phyloP scores from a whole-genome alignment of 2,329 filamentous ascomycete genomes.

The Magnaporthiopsis incrustans region DNA sequence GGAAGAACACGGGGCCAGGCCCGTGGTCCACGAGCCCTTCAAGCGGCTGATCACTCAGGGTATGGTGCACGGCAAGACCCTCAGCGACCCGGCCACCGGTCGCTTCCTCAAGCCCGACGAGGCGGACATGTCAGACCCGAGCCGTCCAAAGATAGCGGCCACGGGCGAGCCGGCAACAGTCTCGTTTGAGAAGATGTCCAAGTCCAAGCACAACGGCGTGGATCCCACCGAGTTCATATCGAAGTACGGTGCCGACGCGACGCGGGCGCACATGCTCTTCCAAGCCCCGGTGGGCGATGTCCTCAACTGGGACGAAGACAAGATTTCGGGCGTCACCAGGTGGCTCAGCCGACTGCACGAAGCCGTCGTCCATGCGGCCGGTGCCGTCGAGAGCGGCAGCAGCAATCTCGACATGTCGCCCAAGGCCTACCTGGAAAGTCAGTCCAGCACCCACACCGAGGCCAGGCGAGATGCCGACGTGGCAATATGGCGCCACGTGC shows the following conservation, averaged over 20 bases:
- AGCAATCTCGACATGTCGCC: conserved; percentile 11
- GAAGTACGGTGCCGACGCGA: conserved; percentile 74
- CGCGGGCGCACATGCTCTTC: conserved; percentile 80
- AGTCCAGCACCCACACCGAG: conserved; percentile 15
- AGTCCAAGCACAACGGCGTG: conserved; percentile 88
- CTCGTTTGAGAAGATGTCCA: conserved; percentile 88
- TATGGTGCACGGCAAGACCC: conserved; percentile 89
- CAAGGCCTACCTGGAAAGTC: conserved; percentile 28
- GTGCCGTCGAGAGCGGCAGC: not conserved
- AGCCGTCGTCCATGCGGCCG: conserved; percentile 14
- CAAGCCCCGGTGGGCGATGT: conserved; percentile 78
- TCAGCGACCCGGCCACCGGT: conserved; percentile 63
- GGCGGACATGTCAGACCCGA: conserved; percentile 52
- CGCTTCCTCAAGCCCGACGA: conserved; percentile 71
- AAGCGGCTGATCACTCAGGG: conserved; percentile 77
- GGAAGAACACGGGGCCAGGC: conserved; percentile 12
- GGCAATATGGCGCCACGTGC: conserved; percentile 55
- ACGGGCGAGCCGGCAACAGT: conserved; percentile 52
- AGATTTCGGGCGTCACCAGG: conserved; percentile 72
- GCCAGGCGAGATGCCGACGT: conserved; percentile 37
- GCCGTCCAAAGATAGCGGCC: conserved; percentile 51
- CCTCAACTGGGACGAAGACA: conserved; percentile 79
- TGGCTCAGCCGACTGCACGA: conserved; percentile 67
- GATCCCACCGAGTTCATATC: conserved; percentile 67
- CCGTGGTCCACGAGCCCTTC: conserved; percentile 61